These are phyloP conservation scores for Coriolopsis trogii DNA, from an alignment of 1,284 basidiomycete species.

Conservation along the genomic window DNA sequence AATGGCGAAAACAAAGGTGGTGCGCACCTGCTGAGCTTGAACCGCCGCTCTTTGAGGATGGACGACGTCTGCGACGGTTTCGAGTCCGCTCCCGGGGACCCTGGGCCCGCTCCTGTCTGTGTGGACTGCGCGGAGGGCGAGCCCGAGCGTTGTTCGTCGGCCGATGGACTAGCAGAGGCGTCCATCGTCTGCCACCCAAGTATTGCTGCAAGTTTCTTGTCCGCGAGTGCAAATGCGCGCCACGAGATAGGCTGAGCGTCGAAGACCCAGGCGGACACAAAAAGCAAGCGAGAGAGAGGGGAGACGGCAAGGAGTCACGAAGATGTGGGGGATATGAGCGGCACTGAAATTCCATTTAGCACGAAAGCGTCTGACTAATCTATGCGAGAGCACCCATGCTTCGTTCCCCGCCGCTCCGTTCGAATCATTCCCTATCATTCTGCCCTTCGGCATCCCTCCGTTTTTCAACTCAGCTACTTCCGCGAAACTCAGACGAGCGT, in stretches of 20 bases:
- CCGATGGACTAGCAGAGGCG: constrained; percentile 2
- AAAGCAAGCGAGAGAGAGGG: neutral
- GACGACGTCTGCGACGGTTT: constrained; percentile 31
- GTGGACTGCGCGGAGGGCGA: neutral
- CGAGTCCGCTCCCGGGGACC: constrained; percentile 8
- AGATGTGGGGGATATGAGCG: neutral
- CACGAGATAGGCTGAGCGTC: no score
- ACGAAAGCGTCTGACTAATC: neutral
- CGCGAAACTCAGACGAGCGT: no score
- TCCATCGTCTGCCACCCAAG: constrained; percentile 2
- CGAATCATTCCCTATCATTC: no score
- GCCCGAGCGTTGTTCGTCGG: constrained; percentile 19
- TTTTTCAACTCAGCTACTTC: no score
- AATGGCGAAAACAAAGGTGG: neutral
- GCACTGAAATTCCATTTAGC: neutral
- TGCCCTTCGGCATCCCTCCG: no score
- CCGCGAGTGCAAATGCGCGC: no score
- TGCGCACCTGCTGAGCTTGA: constrained; percentile 80
- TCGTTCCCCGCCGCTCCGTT: no score
- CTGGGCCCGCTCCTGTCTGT: constrained; percentile 6
- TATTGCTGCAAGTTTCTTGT: neutral
- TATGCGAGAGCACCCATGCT: no score
- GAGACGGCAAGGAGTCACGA: neutral
- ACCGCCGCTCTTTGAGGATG: constrained; percentile 74
- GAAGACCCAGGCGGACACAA: neutral